These are phyloP conservation scores for Dryadomyces quercus-mongolicae DNA, from an alignment of 2,329 filamentous ascomycete species.

Conservation along the genomic window DNA sequence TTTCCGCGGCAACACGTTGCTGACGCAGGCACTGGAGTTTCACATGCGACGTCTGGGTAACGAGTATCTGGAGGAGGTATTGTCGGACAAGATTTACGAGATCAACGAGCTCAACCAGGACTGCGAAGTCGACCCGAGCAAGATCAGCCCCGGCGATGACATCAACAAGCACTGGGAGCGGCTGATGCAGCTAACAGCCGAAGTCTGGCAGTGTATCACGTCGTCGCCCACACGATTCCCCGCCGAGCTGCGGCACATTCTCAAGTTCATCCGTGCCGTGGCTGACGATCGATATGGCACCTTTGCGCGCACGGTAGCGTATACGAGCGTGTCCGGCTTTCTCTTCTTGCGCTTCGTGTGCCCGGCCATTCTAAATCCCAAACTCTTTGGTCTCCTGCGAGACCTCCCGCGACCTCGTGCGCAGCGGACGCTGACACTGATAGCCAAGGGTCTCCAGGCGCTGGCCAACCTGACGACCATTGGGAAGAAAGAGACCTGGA, in stretches of 20 bases:
- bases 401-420: conserved; percentile 76
- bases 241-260: conserved; percentile 68
- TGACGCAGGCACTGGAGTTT: conserved; percentile 86
- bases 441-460: conserved; percentile 85
- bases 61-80: conserved; percentile 79
- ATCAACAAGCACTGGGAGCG: conserved; percentile 73
- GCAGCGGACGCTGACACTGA: conserved; percentile 79
- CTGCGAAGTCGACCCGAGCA: conserved; percentile 90
- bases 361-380: conserved; percentile 89
- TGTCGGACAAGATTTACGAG: conserved; percentile 74
- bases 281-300: conserved; percentile 92
- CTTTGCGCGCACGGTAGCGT: conserved; percentile 77
- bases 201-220: conserved; percentile 76
- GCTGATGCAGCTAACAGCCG: conserved; percentile 63
- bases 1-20: conserved; percentile 85
- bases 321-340: conserved; percentile 91
- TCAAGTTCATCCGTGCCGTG: conserved; percentile 84
- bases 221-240: conserved; percentile 65
- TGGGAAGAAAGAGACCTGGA: conserved; percentile 93
- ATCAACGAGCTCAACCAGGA: conserved; percentile 86
- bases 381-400: conserved; percentile 72
- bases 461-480: conserved; percentile 85
- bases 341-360: conserved; percentile 92
- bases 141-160: conserved; percentile 54
- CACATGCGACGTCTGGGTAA: conserved; percentile 93